Base-by-base conservation (phyloP, 148 eudicot species). In the Amaranthus hypochondriacus region DNA sequence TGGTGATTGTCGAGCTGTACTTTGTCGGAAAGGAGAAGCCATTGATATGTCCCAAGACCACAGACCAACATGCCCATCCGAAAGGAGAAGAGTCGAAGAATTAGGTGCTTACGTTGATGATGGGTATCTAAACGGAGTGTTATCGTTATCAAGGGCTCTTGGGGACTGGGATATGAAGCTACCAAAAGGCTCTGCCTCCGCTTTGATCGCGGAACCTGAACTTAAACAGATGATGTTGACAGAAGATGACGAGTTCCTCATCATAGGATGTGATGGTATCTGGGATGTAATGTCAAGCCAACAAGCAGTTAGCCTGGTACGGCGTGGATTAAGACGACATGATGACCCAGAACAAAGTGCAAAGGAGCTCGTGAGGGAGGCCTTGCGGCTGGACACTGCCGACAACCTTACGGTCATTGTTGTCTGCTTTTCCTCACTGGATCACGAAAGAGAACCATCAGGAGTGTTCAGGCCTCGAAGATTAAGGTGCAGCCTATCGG, bases 141-240 rank as follows among this genome's bases (percentile, higher is more conserved):
- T 92, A 7, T 92, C 96, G 0, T 88, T 92, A 5, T 81, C 95
- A 5, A 73, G 97, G 55, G 95, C 96, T 42, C 68, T 92, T 39
- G 95, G 97, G 5, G 97, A 92, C 75, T 92, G 97, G 97, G 91
- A 89, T 80, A 82, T 92, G 91, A 92, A 92, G 77, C 75, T 87
- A 3, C 87, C 95, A n/a, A 79, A 83, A 44, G 88, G 91, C 53
- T 81, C 87, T 4, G 54, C 87, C 42, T 92, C 97, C 0, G 89
- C 95, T 70, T 87, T 92, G 53, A 90, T 84, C 5, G 83, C 96
- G 1, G 96, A 92, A 70, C 96, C 92, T 18, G 97, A 92, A 62
- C 44, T 90, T 9, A 73, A 82, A 63, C 96, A 82, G 63, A 79
- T 87, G 14, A 62, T 79, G 14, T 83, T 92, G 60, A 89, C 88